Conservation (phyloP, 192 early-diverging fungal species). For the Coemansia sp. region DNA sequence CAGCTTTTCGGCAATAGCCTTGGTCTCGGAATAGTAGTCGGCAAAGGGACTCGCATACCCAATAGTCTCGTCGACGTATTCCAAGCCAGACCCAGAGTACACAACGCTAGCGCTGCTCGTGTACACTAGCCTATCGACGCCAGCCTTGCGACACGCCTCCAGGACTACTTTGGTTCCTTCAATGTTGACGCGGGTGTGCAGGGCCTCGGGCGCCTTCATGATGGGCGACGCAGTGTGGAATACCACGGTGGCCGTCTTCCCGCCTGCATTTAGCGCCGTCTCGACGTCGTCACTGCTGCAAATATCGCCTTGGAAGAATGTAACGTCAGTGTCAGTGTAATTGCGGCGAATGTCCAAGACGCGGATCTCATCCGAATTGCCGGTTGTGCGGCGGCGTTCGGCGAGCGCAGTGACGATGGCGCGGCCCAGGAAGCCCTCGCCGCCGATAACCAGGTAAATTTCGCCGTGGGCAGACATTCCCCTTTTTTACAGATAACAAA, state of each 20-base stretch:
- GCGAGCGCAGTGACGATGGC: conserved; percentile 77
- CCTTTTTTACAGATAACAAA: too few species aligned
- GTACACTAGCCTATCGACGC: conserved; percentile 76
- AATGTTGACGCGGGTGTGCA: conserved; percentile 81
- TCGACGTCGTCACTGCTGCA: conserved; percentile 57
- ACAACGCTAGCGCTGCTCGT: conserved; percentile 93
- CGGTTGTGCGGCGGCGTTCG: conserved; percentile 36
- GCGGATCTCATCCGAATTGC: conserved; percentile 60
- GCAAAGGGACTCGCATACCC: conserved; percentile 76
- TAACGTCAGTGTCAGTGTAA: conserved; percentile 44
- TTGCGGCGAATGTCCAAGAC: conserved; percentile 82
- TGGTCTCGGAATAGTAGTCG: conserved; percentile 95
- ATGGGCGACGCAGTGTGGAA: conserved; percentile 93
- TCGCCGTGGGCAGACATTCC: conserved; percentile 22
- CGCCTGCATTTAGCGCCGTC: conserved; percentile 52
- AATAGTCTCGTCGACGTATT: conserved; percentile 79
- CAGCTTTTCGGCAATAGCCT: conserved; percentile 75
- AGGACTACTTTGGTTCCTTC: conserved; percentile 90
- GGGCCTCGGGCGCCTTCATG: conserved; percentile 68
- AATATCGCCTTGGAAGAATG: conserved; percentile 66
- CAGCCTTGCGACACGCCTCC: conserved; percentile 64
- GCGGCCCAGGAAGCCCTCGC: conserved; percentile 87
- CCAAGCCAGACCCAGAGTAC: conserved; percentile 71
- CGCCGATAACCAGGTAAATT: conserved; percentile 78
- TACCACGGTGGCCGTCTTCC: conserved; percentile 65